Conservation (phyloP, 257 asterid genomes). For the Handroanthus guayacan region DNA sequence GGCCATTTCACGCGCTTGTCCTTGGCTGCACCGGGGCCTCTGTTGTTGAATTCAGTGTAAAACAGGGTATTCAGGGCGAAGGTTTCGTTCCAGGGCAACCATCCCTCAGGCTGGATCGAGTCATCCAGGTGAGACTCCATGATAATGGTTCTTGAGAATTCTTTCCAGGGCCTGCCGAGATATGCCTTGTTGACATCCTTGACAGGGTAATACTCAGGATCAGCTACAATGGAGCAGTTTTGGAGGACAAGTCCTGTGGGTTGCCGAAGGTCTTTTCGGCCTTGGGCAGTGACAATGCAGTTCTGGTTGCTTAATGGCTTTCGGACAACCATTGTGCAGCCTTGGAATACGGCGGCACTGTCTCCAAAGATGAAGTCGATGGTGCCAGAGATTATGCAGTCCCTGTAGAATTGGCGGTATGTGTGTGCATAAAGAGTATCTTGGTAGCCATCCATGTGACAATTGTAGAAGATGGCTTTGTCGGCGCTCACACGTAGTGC, state of each 20-base stretch:
- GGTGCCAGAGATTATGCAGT: conserved; percentile 80
- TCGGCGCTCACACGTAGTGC: conserved; percentile 83
- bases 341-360: conserved; percentile 75
- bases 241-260: conserved; percentile 77
- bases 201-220: conserved; percentile 46
- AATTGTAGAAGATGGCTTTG: conserved; percentile 66
- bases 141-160: conserved; percentile 70
- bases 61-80: conserved; percentile 60
- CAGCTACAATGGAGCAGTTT: conserved; percentile 73
- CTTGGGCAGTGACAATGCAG: conserved; percentile 85
- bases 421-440: conserved; percentile 84
- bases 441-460: conserved; percentile 85
- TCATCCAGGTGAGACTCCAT: conserved; percentile 78
- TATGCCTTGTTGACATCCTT: conserved; percentile 52
- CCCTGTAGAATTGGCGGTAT: conserved; percentile 76
- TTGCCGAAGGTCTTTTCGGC: conserved; percentile 72
- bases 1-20: conserved; percentile 55
- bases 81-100: conserved; percentile 66
- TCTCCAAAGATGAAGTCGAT: conserved; percentile 87
- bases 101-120: conserved; percentile 70
- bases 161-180: conserved; percentile 88
- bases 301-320: conserved; percentile 73
- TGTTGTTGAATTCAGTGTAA: conserved; percentile 74
- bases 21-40: conserved; percentile 69
- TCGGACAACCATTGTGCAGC: conserved; percentile 66